Evolutionary conservation across 2,329 filamentous ascomycete genomes (phyloP), one percentile per base, ranked within the genome.

Genomic region (Parascedosporium putredinis): DNA sequence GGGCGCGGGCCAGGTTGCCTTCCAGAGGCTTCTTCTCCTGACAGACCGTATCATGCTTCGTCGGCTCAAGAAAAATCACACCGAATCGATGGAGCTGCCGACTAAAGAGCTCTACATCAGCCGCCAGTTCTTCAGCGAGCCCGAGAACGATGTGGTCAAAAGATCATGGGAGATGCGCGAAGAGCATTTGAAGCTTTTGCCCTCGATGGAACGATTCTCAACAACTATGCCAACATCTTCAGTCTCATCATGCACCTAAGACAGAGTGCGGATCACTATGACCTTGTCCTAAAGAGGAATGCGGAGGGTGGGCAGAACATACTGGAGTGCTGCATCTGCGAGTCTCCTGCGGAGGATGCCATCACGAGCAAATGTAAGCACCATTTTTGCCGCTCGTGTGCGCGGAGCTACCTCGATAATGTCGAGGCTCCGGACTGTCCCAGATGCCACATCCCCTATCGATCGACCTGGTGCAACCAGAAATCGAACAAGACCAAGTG

Each of bases 161-260:
- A 88, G 59, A 95, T 98, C 72, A 98, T 97, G 88, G 88, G 83
- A 14, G 95, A 87, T 61, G 85, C 87, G 6, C 79, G 84, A 52
- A 84, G 93, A 53, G 83, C 89, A 58, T 98, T 97, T 57, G 88
- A 97, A 61, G 97, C 90, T 0, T 98, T 97, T 57, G 93, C 97
- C 33, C 85, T 88, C 16, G 87, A 89, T 55, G 90, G 89, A 70
- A 91, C 97, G 18, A 81, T 98, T 66, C 77, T 98, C 53, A 89
- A 97, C 73, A 95, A 96, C 63, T 97, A 97, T 58, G 93, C 93
- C 70, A 98, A 98, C 64, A 97, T 98, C 56, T 98, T 98, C 60
- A 91, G 90, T 61, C 76, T 98, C 50, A 96, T 98, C 61, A 97
- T 97, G 88, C 90, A 95, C 66, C 97, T 98, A 91, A 85, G 93